phyloP scores from a whole-genome alignment of 768 basidiomycete genomes.

The Lentinus tigrinus region DNA sequence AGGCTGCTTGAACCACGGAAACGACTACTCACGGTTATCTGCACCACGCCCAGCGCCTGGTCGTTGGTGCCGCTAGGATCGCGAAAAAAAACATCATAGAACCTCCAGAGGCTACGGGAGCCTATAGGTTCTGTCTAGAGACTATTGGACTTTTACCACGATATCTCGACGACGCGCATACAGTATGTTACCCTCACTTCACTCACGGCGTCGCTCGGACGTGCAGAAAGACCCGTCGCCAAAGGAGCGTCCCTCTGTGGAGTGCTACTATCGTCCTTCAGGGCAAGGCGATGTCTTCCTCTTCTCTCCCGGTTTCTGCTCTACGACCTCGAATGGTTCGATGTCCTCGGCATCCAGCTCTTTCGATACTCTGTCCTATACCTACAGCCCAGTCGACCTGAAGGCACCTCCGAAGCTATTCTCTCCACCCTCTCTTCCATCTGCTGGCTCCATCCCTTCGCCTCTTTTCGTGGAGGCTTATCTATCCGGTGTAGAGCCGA shows the following conservation, averaged over 20 bases:
- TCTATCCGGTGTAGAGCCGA: neutral
- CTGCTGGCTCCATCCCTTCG: neutral
- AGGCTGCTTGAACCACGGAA: too few species aligned
- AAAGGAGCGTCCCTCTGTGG: neutral
- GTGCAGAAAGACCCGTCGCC: too few species aligned
- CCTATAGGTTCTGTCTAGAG: too few species aligned
- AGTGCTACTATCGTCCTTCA: neutral
- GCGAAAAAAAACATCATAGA: too few species aligned
- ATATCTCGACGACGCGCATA: neutral
- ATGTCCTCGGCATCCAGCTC: conserved; percentile 4
- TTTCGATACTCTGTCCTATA: conserved; percentile 12
- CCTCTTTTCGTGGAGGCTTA: neutral
- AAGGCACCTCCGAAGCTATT: neutral
- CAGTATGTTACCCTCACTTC: neutral
- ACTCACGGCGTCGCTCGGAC: too few species aligned
- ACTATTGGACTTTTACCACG: neutral
- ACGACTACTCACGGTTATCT: too few species aligned
- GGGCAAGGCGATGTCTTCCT: conserved; percentile 12
- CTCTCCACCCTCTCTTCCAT: conserved; percentile 1
- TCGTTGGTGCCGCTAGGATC: too few species aligned
- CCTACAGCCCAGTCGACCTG: conserved; percentile 13
- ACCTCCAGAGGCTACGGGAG: too few species aligned
- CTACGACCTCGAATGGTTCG: conserved; percentile 3
- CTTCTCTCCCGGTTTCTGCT: conserved; percentile 11
- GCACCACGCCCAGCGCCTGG: too few species aligned